These are phyloP conservation scores for Pichia norvegensis DNA, from an alignment of 1,139 yeast genomes.

Conservation along the genomic window DNA sequence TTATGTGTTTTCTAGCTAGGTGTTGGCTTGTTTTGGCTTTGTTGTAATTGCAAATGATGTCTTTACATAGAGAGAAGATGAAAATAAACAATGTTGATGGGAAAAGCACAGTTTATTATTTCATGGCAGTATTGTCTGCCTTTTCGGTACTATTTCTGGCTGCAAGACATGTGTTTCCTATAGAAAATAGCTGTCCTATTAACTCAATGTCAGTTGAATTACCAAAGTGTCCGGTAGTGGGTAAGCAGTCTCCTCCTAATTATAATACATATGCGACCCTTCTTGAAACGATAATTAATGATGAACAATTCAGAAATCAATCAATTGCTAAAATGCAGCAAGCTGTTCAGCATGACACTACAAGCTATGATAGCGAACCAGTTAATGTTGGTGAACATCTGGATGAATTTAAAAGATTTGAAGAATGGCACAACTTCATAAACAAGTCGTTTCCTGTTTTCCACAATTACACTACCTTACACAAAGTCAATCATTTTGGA, in stretches of 20 bases:
- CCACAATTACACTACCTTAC: constrained; percentile 40
- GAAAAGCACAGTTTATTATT: neutral
- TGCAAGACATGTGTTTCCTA: neutral
- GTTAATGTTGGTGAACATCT: constrained; percentile 30
- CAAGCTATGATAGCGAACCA: constrained; percentile 36
- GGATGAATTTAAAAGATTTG: constrained; percentile 35
- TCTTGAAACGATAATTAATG: constrained; percentile 23
- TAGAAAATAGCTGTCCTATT: too few species aligned
- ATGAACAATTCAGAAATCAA: constrained; percentile 30
- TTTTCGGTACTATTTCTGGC: neutral
- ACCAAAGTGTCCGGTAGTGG: constrained; percentile 20
- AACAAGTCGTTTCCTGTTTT: constrained; percentile 52
- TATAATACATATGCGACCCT: constrained; percentile 15
- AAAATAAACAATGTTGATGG: neutral
- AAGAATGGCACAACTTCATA: constrained; percentile 49
- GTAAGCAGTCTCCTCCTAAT: constrained; percentile 21
- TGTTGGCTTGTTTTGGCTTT: too few species aligned
- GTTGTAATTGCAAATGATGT: too few species aligned
- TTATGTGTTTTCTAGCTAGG: too few species aligned
- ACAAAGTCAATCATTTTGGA: constrained; percentile 58
- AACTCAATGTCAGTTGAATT: neutral
- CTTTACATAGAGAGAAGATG: too few species aligned
- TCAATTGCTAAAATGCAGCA: constrained; percentile 35
- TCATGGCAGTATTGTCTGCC: neutral
- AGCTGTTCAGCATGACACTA: constrained; percentile 41